These are phyloP conservation scores for Rubia yunnanensis DNA, from an alignment of 257 asterid species.

Conservation along the genomic window DNA sequence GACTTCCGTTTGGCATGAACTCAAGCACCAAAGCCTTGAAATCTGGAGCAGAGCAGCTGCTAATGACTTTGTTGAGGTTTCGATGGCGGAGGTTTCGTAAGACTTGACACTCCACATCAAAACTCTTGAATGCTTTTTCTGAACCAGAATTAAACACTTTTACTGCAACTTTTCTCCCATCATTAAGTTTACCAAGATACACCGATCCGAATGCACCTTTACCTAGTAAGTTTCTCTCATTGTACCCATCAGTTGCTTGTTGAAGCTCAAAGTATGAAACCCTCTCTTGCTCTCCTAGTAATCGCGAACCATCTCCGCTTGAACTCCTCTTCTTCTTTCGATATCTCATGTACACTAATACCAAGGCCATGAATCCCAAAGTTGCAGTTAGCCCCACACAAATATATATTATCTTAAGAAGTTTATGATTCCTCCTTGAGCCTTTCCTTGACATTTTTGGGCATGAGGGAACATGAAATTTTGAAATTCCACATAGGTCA, in stretches of 20 bases:
- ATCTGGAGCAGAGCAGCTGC: conserved; percentile 13
- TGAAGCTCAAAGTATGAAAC: conserved; percentile 20
- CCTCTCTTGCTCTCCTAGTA: conserved; percentile 10
- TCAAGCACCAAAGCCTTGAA: conserved; percentile 25
- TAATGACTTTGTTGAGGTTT: conserved; percentile 23
- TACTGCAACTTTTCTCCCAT: conserved; percentile 17
- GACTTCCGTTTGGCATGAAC: conserved; percentile 28
- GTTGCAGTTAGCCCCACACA: background rate
- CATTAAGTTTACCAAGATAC: conserved; percentile 14
- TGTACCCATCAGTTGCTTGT: conserved; percentile 18
- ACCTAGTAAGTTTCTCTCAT: conserved; percentile 20
- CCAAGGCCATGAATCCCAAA: conserved; percentile 1
- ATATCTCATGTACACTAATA: conserved; percentile 4
- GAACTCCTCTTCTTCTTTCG: conserved; percentile 2
- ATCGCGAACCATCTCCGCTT: background rate
- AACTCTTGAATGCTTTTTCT: conserved; percentile 13
- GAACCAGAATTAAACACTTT: conserved; percentile 21
- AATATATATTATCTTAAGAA: background rate
- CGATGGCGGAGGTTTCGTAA: conserved; percentile 17
- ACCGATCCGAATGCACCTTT: conserved; percentile 23
- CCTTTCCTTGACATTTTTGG: background rate
- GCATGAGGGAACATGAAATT: conserved; percentile 10
- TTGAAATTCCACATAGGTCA: conserved; percentile 14
- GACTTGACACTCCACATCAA: conserved; percentile 22
- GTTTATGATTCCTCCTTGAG: background rate